Base-by-base conservation (phyloP, 768 basidiomycete genomes). In the Trametes sanguinea region DNA sequence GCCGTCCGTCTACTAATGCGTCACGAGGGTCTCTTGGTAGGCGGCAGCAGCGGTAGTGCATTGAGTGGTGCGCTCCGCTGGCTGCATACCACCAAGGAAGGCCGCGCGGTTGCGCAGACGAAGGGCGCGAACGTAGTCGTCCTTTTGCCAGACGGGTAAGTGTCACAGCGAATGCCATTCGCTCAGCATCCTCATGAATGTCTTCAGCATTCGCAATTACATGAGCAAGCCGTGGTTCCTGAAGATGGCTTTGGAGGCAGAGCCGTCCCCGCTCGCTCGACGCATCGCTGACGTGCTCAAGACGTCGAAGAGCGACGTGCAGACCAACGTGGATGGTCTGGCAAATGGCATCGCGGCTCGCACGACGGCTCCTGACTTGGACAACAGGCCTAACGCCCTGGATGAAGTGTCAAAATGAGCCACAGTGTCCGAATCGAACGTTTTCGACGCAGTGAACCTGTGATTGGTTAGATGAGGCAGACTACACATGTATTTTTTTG, bases 211-310 rank as follows among this genome's bases (percentile, higher is more conserved):
- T 57, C 84, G 94, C 67, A 96, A 96, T 73, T 96, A 96, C 71
- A 95, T 96, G 86, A 90, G 89, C 76, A 95, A 94, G 70, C 83
- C 87, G 10, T 96, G 94, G 94, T 95, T 95, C 76, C 75, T 94
- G 64, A 79, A 87, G 63, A 84, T 88, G 68, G 84, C 86, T 4
- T 73, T 88, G 66, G 74, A 80, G 44, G 74, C 79, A 0, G 81
- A 84, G 60, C 81, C 83, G 0, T 81, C 88, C 2, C 76, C 81
- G 4, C 76, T 88, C 35, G 81, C 85, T 17, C 71, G 73, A 3
- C 72, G 72, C 29, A 88, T 90, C 64, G 71, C 80, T 0, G 66
- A 73, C 17, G 71, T 80, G 14, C 66, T 83, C 47, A 70, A 70
- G 61, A 54, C 56, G 10, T 67, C 66, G 2, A 39, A 60, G 40